A percentile compares a stretch with the other conserved stretches of the same genome.
phyloP scores from a whole-genome alignment of 305 asterid species.

The Solanum aculeatissimum region DNA sequence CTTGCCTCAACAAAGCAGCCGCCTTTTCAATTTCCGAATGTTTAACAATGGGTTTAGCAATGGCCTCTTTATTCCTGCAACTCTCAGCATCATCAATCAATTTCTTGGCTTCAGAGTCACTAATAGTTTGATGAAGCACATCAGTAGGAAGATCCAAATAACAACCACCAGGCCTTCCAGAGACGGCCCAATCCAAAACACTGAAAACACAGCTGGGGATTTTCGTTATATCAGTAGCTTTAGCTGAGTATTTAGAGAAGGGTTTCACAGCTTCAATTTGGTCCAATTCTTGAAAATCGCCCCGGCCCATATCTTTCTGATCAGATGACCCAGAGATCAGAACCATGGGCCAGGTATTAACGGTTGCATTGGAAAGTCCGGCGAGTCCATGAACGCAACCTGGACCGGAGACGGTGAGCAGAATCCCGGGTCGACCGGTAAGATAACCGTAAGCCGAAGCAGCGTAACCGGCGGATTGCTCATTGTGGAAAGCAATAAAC shows the following conservation, averaged over 20 bases:
- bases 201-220: constrained; percentile 51
- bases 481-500: constrained; percentile 88
- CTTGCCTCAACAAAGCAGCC: constrained; percentile 49
- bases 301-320: constrained; percentile 56
- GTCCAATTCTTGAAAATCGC: constrained; percentile 84
- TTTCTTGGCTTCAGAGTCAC: constrained; percentile 41
- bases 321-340: constrained; percentile 77
- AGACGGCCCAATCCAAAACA: constrained; percentile 41
- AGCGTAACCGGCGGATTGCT: constrained; percentile 92
- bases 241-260: constrained; percentile 60
- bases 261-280: constrained; percentile 72
- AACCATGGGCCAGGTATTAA: constrained; percentile 85
- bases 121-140: constrained; percentile 56
- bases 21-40: constrained; percentile 39
- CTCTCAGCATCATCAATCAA: constrained; percentile 39
- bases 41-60: constrained; percentile 24
- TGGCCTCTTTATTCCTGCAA: constrained; percentile 18
- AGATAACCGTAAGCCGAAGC: constrained; percentile 92
- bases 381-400: constrained; percentile 93
- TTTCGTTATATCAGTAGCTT: constrained; percentile 46
- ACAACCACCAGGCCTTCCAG: constrained; percentile 73
- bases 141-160: constrained; percentile 73
- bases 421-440: constrained; percentile 66
- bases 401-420: constrained; percentile 83
- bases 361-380: constrained; percentile 70